Percentiles rank a stretch among this genome's conserved stretches.
These are phyloP conservation scores for Microstegium vimineum DNA, from an alignment of 176 grass and related monocot species.

Conservation along the genomic window DNA sequence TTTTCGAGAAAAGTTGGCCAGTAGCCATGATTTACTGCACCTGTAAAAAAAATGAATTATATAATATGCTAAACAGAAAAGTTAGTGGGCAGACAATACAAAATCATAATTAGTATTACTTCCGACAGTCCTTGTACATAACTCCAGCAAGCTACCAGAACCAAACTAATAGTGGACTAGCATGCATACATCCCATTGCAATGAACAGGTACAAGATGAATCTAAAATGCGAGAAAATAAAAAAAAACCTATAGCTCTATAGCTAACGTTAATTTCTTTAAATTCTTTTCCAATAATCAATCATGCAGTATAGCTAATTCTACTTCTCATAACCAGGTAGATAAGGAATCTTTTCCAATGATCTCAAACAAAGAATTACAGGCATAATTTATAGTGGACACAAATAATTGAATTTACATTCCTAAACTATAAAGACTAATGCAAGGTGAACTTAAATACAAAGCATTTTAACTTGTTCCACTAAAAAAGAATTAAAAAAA, in stretches of 20 bases:
- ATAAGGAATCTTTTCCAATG: background rate
- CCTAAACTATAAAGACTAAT: background rate
- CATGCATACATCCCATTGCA: background rate
- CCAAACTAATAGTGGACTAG: background rate
- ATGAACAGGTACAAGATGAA: background rate
- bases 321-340: background rate
- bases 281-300: background rate
- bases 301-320: background rate
- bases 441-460: background rate
- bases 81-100: background rate
- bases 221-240: background rate
- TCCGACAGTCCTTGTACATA: background rate
- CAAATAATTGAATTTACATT: background rate
- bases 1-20: slow-evolving; percentile 87
- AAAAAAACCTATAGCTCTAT: background rate
- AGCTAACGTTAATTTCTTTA: background rate
- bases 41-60: slow-evolving; percentile 39
- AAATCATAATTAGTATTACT: background rate
- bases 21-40: slow-evolving; percentile 71
- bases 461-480: background rate
- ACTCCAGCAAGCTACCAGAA: background rate
- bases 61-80: slow-evolving; percentile 1
- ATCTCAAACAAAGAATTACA: background rate
- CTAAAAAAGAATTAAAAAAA: background rate
- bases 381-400: background rate